These are phyloP conservation scores for Arthrobotrys pseudoclavata DNA, from an alignment of 2,329 filamentous ascomycete genomes.

Conservation along the genomic window DNA sequence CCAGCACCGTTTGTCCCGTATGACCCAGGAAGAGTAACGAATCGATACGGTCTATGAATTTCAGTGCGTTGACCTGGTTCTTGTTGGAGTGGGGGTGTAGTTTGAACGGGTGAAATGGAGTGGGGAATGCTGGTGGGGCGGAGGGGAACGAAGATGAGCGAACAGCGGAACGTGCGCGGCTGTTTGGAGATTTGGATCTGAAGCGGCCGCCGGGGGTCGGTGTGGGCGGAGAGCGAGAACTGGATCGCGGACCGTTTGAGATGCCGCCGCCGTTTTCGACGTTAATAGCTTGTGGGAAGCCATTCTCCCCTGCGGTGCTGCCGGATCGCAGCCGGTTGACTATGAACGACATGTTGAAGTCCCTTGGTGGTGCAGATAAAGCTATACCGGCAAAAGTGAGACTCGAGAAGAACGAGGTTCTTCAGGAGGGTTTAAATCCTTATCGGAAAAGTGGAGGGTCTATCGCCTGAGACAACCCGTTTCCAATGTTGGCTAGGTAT, in stretches of 20 bases:
- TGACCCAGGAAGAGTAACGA: constrained; percentile 57
- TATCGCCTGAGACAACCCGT: constrained; percentile 4
- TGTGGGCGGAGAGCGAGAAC: constrained; percentile 51
- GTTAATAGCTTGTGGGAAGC: constrained; percentile 25
- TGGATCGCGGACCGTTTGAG: constrained; percentile 10
- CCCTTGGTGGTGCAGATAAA: constrained; percentile 3
- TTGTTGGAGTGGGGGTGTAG: constrained; percentile 58
- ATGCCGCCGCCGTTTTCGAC: constrained; percentile 29
- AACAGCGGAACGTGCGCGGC: constrained; percentile 34
- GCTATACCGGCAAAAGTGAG: neutral
- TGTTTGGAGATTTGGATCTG: constrained; percentile 52
- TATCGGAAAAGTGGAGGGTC: constrained; percentile 19
- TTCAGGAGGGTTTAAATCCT: constrained; percentile 32
- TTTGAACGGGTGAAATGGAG: constrained; percentile 58
- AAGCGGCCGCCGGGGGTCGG: constrained; percentile 4
- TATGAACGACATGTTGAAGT: constrained; percentile 49
- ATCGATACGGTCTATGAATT: constrained; percentile 59
- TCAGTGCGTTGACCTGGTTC: constrained; percentile 60
- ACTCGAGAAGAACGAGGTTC: constrained; percentile 3
- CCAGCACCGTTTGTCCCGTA: constrained; percentile 42
- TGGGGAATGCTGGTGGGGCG: constrained; percentile 54
- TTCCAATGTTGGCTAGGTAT: constrained; percentile 48
- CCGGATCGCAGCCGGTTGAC: constrained; percentile 36
- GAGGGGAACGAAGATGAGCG: constrained; percentile 50
- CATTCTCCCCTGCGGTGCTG: constrained; percentile 29